phyloP scores from a whole-genome alignment of 1,284 basidiomycete genomes.

The Pterulicium gracile region DNA sequence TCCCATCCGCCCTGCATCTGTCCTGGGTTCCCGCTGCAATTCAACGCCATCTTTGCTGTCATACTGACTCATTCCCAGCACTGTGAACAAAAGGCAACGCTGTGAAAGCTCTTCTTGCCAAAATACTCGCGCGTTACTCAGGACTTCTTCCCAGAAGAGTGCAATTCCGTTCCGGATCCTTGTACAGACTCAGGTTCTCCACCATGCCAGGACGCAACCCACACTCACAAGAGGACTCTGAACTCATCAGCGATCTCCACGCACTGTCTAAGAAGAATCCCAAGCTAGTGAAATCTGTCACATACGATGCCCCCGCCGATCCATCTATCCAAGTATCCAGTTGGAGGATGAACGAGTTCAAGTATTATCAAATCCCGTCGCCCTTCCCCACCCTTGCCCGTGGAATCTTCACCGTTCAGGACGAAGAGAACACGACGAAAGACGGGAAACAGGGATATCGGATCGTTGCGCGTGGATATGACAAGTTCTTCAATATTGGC shows the following conservation, averaged over 20 bases:
- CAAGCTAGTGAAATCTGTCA: slow-evolving; percentile 35
- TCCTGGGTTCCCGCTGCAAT: too few relatives aligned
- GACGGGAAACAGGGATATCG: slow-evolving; percentile 18
- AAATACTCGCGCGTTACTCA: too few relatives aligned
- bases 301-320: slow-evolving; percentile 11
- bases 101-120: too few relatives aligned
- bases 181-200: too few relatives aligned
- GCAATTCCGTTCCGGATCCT: too few relatives aligned
- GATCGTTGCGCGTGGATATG: slow-evolving; percentile 89
- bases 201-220: background rate
- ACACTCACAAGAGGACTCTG: slow-evolving; percentile 31
- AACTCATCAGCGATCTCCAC: slow-evolving; percentile 43
- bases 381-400: slow-evolving; percentile 88
- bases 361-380: slow-evolving; percentile 81
- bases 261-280: slow-evolving; percentile 37
- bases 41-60: too few relatives aligned
- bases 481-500: slow-evolving; percentile 98
- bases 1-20: too few relatives aligned
- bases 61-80: too few relatives aligned
- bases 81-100: too few relatives aligned
- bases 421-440: background rate
- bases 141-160: too few relatives aligned
- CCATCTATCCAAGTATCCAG: slow-evolving; percentile 50
- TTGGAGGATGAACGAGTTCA: slow-evolving; percentile 96
- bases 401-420: slow-evolving; percentile 65